Conservation (phyloP, 2,329 filamentous ascomycete genomes). For the Trichocomaceae sp. region DNA sequence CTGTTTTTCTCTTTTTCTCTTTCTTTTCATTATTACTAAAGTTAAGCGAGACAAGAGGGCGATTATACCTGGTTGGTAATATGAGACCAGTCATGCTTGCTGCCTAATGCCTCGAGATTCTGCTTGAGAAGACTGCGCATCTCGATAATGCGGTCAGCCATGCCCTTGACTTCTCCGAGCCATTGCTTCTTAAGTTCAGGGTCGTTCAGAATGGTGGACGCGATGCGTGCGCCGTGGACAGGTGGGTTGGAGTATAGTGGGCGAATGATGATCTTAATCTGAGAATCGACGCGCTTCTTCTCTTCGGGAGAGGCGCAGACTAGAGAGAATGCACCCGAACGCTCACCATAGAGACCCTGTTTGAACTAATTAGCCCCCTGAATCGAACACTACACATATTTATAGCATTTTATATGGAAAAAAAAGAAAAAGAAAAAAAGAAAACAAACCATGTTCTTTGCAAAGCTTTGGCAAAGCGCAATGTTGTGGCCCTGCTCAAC, state of each 20-base stretch:
- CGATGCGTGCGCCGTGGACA: constrained; percentile 91
- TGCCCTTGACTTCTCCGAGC: constrained; percentile 93
- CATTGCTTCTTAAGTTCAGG: constrained; percentile 82
- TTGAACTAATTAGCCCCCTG: neutral
- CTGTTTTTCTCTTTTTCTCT: neutral
- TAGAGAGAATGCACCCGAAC: constrained; percentile 92
- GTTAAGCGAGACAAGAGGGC: neutral
- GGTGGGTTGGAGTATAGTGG: constrained; percentile 98
- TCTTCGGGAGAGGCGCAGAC: constrained; percentile 79
- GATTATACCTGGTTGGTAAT: constrained; percentile 71
- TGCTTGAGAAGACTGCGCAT: constrained; percentile 93
- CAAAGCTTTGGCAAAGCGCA: constrained; percentile 86
- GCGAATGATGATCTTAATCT: constrained; percentile 96
- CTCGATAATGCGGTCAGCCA: constrained; percentile 98
- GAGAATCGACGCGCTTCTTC: constrained; percentile 92
- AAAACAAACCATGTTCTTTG: constrained; percentile 87
- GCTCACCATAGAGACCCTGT: constrained; percentile 93
- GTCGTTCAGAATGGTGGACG: constrained; percentile 84
- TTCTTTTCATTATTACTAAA: neutral
- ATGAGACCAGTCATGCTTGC: constrained; percentile 97
- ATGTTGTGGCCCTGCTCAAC: constrained; percentile 85
- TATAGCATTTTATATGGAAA: neutral
- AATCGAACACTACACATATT: neutral
- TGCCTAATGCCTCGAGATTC: constrained; percentile 90
- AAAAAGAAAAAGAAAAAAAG: constrained; percentile 37